Evolutionary conservation across 495 filamentous ascomycete species (phyloP).

Genomic region (Penicillium manginii): DNA sequence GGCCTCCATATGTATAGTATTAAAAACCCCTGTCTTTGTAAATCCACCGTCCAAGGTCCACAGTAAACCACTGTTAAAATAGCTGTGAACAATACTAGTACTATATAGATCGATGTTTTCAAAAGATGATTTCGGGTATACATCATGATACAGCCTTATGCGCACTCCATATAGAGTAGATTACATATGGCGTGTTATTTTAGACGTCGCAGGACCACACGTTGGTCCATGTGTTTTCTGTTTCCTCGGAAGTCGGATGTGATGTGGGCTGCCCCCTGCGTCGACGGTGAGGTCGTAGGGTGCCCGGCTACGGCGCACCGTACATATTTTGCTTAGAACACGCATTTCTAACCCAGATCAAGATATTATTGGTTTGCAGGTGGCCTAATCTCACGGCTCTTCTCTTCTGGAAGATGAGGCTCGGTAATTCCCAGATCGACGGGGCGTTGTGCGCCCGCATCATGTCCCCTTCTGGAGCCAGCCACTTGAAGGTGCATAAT

Average conservation of each 20-base stretch:
- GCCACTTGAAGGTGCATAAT: no score
- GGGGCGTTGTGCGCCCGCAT: background rate
- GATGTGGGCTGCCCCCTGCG: background rate
- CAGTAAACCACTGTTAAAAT: no score
- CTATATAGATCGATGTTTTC: no score
- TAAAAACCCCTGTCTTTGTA: no score
- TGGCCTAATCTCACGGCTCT: background rate
- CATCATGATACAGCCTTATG: no score
- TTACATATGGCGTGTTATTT: background rate
- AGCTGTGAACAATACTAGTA: no score
- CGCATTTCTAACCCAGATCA: background rate
- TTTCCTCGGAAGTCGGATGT: background rate
- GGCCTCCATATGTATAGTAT: no score
- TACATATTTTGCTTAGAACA: background rate
- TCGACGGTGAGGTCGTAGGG: background rate
- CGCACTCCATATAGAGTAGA: no score
- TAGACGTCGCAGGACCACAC: background rate
- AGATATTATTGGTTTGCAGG: constrained; percentile 3
- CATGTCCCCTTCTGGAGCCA: background rate
- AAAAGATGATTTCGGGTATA: no score
- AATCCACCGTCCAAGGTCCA: no score
- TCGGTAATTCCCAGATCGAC: constrained; percentile 4
- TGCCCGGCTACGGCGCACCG: background rate
- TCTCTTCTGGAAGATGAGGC: constrained; percentile 6
- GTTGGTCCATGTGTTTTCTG: constrained; percentile 3